Evolutionary conservation across 306 rosid genomes (phyloP).

Genomic region (Rosa rugosa): DNA sequence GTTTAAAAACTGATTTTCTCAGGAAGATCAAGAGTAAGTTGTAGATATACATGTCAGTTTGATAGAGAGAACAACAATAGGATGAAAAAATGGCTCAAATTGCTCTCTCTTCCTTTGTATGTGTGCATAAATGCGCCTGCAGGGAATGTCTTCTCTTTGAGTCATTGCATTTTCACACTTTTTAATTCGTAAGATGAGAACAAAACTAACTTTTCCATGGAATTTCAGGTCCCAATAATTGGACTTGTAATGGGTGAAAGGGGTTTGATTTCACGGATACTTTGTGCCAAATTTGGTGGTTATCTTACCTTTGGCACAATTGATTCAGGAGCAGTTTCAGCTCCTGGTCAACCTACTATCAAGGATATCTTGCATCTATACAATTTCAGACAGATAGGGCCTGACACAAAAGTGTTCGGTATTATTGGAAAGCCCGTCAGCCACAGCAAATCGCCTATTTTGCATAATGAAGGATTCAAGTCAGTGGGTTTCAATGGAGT

Average conservation of each 20-base stretch:
- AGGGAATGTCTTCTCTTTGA: not conserved
- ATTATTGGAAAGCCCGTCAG: conserved; percentile 86
- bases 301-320: conserved; percentile 83
- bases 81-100: not conserved
- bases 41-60: not conserved
- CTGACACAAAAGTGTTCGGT: conserved; percentile 80
- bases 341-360: conserved; percentile 94
- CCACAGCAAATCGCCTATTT: conserved; percentile 86
- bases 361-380: conserved; percentile 66
- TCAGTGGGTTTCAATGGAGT: conserved; percentile 68
- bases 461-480: conserved; percentile 77
- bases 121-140: not conserved
- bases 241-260: conserved; percentile 94
- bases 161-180: not conserved
- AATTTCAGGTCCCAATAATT: conserved; percentile 79
- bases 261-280: conserved; percentile 78
- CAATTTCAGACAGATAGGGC: conserved; percentile 68
- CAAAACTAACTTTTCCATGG: conserved; percentile 21
- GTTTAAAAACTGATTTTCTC: not conserved
- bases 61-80: not conserved
- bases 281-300: conserved; percentile 92
- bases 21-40: not conserved
- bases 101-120: too few relatives aligned
- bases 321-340: conserved; percentile 78
- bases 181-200: conserved; percentile 18